A percentile compares a stretch with the other conserved stretches of the same genome.
These are phyloP conservation scores for Pythium coloratum DNA, from an alignment of 352 stramenopile species.

Conservation along the genomic window DNA sequence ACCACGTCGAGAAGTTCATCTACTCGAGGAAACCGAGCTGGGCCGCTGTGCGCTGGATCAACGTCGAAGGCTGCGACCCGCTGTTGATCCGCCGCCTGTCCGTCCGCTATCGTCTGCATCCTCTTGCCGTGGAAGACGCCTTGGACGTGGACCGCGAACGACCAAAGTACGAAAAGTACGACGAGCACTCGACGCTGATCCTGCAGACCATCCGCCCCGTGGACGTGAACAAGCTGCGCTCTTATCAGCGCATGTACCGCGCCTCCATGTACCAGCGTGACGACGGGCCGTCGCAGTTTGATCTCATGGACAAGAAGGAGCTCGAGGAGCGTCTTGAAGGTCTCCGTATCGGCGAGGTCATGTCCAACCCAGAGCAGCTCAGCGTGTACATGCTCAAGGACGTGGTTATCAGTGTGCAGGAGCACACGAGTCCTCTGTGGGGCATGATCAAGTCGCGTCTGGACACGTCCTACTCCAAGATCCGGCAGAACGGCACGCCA, in stretches of 20 bases:
- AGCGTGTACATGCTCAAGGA: conserved; percentile 76
- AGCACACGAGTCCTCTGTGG: conserved; percentile 50
- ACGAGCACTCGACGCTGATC: conserved; percentile 80
- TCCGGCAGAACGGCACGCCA: conserved; percentile 67
- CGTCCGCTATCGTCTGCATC: conserved; percentile 83
- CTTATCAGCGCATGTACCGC: conserved; percentile 76
- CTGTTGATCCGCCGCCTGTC: conserved; percentile 69
- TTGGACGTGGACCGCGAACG: conserved; percentile 77
- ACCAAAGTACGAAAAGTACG: conserved; percentile 86
- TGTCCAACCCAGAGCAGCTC: conserved; percentile 75
- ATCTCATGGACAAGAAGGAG: conserved; percentile 65
- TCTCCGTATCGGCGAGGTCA: conserved; percentile 56
- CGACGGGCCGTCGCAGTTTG: conserved; percentile 50
- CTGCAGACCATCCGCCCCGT: conserved; percentile 63
- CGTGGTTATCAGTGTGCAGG: conserved; percentile 76
- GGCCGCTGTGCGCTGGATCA: conserved; percentile 84
- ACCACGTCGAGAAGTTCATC: conserved; percentile 77
- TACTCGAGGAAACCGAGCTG: conserved; percentile 78
- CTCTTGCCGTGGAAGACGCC: conserved; percentile 81
- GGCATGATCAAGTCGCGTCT: conserved; percentile 57
- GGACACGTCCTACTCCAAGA: conserved; percentile 80
- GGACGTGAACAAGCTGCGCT: conserved; percentile 51
- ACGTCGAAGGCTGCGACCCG: conserved; percentile 64
- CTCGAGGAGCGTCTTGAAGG: conserved; percentile 59
- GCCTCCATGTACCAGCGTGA: conserved; percentile 62